Evolutionary conservation across 2,329 filamentous ascomycete species (phyloP).

Genomic region (Colletotrichum gloeosporioides): DNA sequence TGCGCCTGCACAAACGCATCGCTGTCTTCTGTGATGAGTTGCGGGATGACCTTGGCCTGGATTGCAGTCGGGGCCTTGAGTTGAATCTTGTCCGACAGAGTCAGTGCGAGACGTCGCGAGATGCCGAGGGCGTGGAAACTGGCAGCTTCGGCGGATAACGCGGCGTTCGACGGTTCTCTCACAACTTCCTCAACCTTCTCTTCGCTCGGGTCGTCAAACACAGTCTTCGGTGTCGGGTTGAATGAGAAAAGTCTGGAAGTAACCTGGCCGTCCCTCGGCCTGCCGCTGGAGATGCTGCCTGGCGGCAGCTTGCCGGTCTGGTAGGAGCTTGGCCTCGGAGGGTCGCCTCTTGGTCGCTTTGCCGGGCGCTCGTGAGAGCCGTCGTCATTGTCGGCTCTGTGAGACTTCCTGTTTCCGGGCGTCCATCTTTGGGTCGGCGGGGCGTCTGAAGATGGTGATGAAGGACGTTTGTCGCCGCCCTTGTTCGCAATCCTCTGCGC

Average conservation of each 20-base stretch:
- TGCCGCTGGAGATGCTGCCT: slow-evolving; percentile 34
- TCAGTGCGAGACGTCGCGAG: slow-evolving; percentile 78
- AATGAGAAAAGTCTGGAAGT: slow-evolving; percentile 92
- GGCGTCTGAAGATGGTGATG: slow-evolving; percentile 28
- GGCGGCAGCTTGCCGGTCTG: slow-evolving; percentile 40
- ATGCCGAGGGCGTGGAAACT: slow-evolving; percentile 88
- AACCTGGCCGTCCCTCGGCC: slow-evolving; percentile 56
- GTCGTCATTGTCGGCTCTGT: slow-evolving; percentile 30
- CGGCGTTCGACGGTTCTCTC: slow-evolving; percentile 86
- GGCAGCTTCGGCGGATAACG: slow-evolving; percentile 80
- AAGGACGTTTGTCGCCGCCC: slow-evolving; percentile 27
- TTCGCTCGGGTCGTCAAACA: slow-evolving; percentile 54
- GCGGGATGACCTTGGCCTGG: slow-evolving; percentile 85
- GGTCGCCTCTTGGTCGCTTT: slow-evolving; percentile 51
- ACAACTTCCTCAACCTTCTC: slow-evolving; percentile 50
- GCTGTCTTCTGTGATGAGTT: slow-evolving; percentile 78
- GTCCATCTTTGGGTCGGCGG: slow-evolving; percentile 11
- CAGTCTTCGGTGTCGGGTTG: slow-evolving; percentile 78
- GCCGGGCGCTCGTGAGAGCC: slow-evolving; percentile 36
- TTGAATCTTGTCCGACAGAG: slow-evolving; percentile 83
- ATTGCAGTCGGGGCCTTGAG: slow-evolving; percentile 94
- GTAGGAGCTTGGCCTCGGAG: slow-evolving; percentile 31
- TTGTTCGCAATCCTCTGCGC: slow-evolving; percentile 68
- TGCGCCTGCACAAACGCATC: slow-evolving; percentile 98
- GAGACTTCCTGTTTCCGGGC: slow-evolving; percentile 13